A percentile compares a stretch with the other conserved stretches of the same genome.
Evolutionary conservation across 768 basidiomycete species (phyloP).

Genomic region (Naematelia aurantialba): DNA sequence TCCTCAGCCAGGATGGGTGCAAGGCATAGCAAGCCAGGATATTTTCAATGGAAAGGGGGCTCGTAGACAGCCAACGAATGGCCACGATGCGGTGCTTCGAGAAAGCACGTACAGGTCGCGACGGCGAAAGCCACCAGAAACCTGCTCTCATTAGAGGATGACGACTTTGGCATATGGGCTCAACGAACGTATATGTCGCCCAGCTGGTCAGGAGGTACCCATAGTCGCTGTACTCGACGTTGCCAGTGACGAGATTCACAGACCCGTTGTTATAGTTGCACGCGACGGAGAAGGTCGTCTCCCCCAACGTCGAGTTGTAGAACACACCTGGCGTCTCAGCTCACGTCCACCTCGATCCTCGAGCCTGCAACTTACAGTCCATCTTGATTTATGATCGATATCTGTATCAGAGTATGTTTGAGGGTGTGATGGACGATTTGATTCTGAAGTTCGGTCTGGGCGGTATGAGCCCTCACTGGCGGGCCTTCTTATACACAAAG

Average conservation of each 20-base stretch:
- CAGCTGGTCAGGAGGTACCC: conserved; percentile 18
- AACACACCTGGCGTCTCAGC: background rate
- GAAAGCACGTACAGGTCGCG: background rate
- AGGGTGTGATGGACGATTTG: too few relatives aligned
- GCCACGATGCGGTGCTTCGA: background rate
- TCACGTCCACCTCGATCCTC: too few relatives aligned
- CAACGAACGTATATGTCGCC: conserved; percentile 22
- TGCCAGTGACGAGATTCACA: conserved; percentile 15
- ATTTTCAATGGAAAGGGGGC: too few relatives aligned
- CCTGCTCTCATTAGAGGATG: background rate
- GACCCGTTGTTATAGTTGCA: conserved; percentile 26
- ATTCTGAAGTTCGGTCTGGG: too few relatives aligned
- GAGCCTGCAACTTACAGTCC: too few relatives aligned
- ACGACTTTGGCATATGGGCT: too few relatives aligned
- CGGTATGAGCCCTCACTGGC: too few relatives aligned
- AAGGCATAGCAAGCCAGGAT: too few relatives aligned
- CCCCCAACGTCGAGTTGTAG: background rate
- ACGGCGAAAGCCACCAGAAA: conserved; percentile 16
- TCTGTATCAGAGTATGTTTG: too few relatives aligned
- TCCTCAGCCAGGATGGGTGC: too few relatives aligned
- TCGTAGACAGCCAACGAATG: too few relatives aligned
- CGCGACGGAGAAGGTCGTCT: background rate
- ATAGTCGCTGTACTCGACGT: conserved; percentile 20
- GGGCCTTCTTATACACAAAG: background rate
- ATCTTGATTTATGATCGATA: too few relatives aligned